Evolutionary conservation across 768 basidiomycete species (phyloP).

Genomic region (Trametes punicea): DNA sequence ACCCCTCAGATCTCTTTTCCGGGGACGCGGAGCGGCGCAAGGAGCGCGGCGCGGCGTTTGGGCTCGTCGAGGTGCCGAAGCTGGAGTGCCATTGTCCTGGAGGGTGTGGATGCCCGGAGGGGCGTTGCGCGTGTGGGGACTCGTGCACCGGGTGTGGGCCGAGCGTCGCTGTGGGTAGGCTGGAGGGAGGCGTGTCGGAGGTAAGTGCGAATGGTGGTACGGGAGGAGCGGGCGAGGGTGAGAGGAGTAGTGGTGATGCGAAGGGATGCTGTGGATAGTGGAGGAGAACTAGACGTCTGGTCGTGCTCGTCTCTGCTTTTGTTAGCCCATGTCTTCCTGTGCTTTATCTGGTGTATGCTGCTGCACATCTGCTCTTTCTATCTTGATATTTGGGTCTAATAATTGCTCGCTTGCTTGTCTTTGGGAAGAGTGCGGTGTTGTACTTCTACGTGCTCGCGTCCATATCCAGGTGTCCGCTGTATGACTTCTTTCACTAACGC

Average conservation of each 20-base stretch:
- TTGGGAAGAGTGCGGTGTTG: too few relatives aligned
- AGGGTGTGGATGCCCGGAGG: constrained; percentile 53
- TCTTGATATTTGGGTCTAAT: too few relatives aligned
- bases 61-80: constrained; percentile 56
- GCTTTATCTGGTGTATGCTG: too few relatives aligned
- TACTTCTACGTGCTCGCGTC: too few relatives aligned
- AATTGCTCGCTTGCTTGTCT: too few relatives aligned
- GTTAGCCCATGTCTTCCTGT: background rate
- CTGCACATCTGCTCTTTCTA: too few relatives aligned
- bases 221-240: background rate
- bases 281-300: background rate
- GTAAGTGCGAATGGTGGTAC: background rate
- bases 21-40: constrained; percentile 35
- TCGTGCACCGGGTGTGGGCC: constrained; percentile 54
- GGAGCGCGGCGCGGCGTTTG: constrained; percentile 42
- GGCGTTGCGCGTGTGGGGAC: constrained; percentile 52
- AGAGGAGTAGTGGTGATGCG: background rate
- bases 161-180: too few relatives aligned
- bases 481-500: too few relatives aligned
- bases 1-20: constrained; percentile 37
- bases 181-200: background rate
- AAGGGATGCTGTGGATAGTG: background rate
- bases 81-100: constrained; percentile 62
- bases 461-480: too few relatives aligned
- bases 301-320: background rate